Evolutionary conservation across 768 basidiomycete species (phyloP), one percentile per base, ranked within the genome.

Genomic region (Serendipita sp.): DNA sequence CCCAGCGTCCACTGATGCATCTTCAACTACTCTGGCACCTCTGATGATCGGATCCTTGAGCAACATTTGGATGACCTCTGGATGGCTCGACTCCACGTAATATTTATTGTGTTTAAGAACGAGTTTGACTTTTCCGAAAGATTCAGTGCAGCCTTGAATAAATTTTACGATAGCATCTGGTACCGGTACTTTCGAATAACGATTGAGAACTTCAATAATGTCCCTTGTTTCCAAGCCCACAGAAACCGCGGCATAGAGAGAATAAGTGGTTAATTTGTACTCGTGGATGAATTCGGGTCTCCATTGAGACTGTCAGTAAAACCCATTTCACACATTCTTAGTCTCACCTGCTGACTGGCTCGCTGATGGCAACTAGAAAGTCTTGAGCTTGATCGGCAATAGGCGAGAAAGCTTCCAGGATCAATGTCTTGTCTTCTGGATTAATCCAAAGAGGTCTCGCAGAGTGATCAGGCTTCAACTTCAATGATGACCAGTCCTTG

Each of bases 221-320:
- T 98, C 94, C 70, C 95, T 88, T 7, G 96, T 98, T 73, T 98
- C 92, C 34, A 99, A 78, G 34, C 96, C 96, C 66, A 99, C 96
- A 13, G 95, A 97, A 67, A 99, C 95, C 60, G 96, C 96, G 66
- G 96, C 96, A 74, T 99, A 98, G 15, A 99, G 79, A 16, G 95
- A 98, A 75, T 98, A 96, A 51, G 93, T 88, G 65, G 95, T 98
- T 72, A 99, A 84, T 76, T 95, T 92, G 81, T 98, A 99, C 79
- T 98, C 96, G 77, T 99, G 95, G 68, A 98, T 94, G 76, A 95
- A 92, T 56, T 92, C 86, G 63, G 96, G 96, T 79, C 95, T 95
- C 68, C 34, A 45, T 7, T 7, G 65, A 68, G 46, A 53, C 45
- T 66, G 48, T 18, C 28, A 72, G 67, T 73, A 75, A 66, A 71